phyloP scores from a whole-genome alignment of 768 basidiomycete genomes.

The Stropharia rugosoannulata region DNA sequence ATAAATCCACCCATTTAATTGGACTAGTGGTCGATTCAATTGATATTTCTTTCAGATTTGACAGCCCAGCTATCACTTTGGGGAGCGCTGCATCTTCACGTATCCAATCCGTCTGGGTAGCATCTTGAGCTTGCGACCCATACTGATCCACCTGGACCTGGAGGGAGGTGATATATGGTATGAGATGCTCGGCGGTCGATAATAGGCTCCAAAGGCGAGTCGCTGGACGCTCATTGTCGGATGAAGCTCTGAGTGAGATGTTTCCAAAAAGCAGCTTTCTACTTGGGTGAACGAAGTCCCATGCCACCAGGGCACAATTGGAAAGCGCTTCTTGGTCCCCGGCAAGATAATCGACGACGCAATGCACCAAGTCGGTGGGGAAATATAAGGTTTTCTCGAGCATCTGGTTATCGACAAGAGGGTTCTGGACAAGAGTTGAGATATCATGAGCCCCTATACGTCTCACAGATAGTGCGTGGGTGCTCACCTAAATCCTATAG shows the following conservation, averaged over 20 bases:
- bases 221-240: not conserved
- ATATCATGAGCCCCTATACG: not conserved
- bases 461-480: not conserved
- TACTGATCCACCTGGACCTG: not conserved
- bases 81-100: not conserved
- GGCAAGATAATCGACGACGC: conserved; percentile 6
- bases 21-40: not conserved
- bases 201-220: not conserved
- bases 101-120: not conserved
- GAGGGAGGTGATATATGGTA: conserved; percentile 5
- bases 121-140: not conserved
- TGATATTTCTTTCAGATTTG: not conserved
- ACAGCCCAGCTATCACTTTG: not conserved
- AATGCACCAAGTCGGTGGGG: conserved; percentile 10
- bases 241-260: not conserved
- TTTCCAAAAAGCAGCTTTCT: conserved; percentile 6
- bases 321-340: conserved; percentile 4
- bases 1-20: not conserved
- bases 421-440: not conserved
- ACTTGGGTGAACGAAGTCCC: conserved; percentile 4
- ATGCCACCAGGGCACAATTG: conserved; percentile 1
- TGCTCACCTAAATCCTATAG: not conserved
- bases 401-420: not conserved
- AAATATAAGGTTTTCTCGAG: not conserved
- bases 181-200: not conserved